Conservation (phyloP, 2,329 filamentous ascomycete genomes). For the Phaeoacremonium minimum region DNA sequence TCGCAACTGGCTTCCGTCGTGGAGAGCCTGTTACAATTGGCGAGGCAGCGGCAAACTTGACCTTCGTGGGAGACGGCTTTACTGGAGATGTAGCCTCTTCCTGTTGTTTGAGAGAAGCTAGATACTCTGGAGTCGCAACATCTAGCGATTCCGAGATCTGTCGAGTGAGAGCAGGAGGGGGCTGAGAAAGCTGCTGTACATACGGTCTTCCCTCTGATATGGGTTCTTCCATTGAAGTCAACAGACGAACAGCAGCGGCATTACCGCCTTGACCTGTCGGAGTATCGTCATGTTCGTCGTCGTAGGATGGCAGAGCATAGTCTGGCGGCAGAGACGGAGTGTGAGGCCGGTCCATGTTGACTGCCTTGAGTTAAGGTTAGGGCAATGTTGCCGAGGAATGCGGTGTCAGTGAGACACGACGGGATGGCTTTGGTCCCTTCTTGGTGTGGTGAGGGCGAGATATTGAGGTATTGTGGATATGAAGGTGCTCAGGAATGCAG, state of each 20-base stretch:
- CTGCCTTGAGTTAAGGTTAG: not conserved
- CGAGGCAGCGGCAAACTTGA: slow-evolving; percentile 7
- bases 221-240: slow-evolving; percentile 59
- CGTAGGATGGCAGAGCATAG: slow-evolving; percentile 53
- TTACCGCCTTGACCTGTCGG: slow-evolving; percentile 37
- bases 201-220: slow-evolving; percentile 46
- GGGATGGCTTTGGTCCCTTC: too few relatives aligned
- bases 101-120: slow-evolving; percentile 29
- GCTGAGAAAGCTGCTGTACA: slow-evolving; percentile 32
- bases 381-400: not conserved
- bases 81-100: slow-evolving; percentile 26
- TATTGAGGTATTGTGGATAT: not conserved
- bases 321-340: slow-evolving; percentile 50
- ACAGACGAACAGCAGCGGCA: slow-evolving; percentile 51
- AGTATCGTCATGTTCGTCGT: slow-evolving; percentile 47
- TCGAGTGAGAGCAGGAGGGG: slow-evolving; percentile 17
- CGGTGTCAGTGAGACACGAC: not conserved
- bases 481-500: not conserved
- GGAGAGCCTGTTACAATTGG: slow-evolving; percentile 3
- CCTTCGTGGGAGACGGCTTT: slow-evolving; percentile 4
- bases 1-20: slow-evolving; percentile 6
- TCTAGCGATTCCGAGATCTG: slow-evolving; percentile 17
- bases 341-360: slow-evolving; percentile 44
- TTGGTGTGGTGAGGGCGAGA: not conserved
- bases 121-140: slow-evolving; percentile 27